Evolutionary conservation across 805 yeast species (phyloP).

Genomic region (Suhomyces emberorum): DNA sequence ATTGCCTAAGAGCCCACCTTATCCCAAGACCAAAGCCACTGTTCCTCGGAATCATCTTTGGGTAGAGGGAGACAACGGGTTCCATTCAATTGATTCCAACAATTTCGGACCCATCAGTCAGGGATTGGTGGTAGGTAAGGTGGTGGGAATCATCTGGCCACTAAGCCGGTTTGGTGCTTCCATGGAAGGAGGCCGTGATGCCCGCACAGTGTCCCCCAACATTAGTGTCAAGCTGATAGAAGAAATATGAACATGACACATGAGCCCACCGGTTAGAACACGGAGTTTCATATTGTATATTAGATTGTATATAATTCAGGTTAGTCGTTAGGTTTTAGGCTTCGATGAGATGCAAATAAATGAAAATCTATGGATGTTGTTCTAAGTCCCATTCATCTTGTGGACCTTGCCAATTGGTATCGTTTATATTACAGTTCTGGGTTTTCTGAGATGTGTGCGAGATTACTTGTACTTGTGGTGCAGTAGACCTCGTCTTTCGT

Average conservation of each 20-base stretch:
- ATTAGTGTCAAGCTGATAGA: slow-evolving; percentile 4
- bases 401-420: too few species aligned
- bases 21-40: slow-evolving; percentile 57
- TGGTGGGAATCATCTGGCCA: slow-evolving; percentile 69
- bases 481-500: too few species aligned
- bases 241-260: background rate
- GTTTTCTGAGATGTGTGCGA: too few species aligned
- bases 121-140: slow-evolving; percentile 79
- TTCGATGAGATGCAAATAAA: too few species aligned
- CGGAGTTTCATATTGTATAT: too few species aligned
- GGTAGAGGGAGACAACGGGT: slow-evolving; percentile 90
- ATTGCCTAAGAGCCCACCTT: slow-evolving; percentile 54
- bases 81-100: slow-evolving; percentile 80
- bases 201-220: slow-evolving; percentile 7
- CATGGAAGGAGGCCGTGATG: slow-evolving; percentile 25
- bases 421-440: too few species aligned
- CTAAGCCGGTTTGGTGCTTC: slow-evolving; percentile 28
- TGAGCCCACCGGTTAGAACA: too few species aligned
- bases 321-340: too few species aligned
- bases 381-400: background rate
- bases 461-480: too few species aligned
- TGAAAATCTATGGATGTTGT: background rate
- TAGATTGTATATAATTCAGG: too few species aligned
- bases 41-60: slow-evolving; percentile 83
- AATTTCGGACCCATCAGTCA: slow-evolving; percentile 84